These are phyloP conservation scores for Fusarium tricinctum DNA, from an alignment of 2,329 filamentous ascomycete species.

Conservation along the genomic window DNA sequence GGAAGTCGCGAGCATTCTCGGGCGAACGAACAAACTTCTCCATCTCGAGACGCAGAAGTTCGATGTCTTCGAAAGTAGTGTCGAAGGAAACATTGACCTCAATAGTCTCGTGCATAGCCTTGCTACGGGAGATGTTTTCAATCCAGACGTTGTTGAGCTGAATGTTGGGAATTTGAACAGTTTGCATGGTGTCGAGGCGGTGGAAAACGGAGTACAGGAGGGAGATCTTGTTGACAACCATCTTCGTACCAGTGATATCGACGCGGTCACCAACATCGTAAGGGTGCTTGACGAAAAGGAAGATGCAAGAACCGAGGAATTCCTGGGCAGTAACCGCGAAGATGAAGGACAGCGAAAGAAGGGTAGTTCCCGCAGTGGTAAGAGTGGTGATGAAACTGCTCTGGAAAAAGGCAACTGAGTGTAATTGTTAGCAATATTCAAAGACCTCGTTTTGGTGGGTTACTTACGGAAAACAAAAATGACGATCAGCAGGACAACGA, in stretches of 20 bases:
- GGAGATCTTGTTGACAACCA: constrained; percentile 93
- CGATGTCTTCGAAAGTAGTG: constrained; percentile 90
- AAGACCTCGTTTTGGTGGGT: background rate
- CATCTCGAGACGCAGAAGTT: constrained; percentile 87
- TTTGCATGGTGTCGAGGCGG: constrained; percentile 83
- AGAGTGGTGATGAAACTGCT: constrained; percentile 87
- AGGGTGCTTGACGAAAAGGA: constrained; percentile 98
- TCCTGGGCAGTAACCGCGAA: constrained; percentile 94
- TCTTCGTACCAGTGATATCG: constrained; percentile 77
- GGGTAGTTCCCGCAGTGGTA: constrained; percentile 88
- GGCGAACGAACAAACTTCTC: constrained; percentile 84
- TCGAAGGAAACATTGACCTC: constrained; percentile 86
- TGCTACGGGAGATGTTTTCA: constrained; percentile 92
- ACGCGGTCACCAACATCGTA: constrained; percentile 97
- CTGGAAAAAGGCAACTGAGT: constrained; percentile 84
- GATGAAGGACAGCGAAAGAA: constrained; percentile 96
- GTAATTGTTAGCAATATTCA: constrained; percentile 18
- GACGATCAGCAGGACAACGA: constrained; percentile 83
- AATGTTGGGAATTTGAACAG: constrained; percentile 88
- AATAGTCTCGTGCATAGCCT: constrained; percentile 90
- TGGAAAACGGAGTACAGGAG: constrained; percentile 94
- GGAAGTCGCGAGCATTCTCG: constrained; percentile 92
- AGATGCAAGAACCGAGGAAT: constrained; percentile 97
- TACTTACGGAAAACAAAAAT: constrained; percentile 84
- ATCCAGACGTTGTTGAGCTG: constrained; percentile 93